Conservation (phyloP, 495 filamentous ascomycete genomes). For the Podospora tetraspora region DNA sequence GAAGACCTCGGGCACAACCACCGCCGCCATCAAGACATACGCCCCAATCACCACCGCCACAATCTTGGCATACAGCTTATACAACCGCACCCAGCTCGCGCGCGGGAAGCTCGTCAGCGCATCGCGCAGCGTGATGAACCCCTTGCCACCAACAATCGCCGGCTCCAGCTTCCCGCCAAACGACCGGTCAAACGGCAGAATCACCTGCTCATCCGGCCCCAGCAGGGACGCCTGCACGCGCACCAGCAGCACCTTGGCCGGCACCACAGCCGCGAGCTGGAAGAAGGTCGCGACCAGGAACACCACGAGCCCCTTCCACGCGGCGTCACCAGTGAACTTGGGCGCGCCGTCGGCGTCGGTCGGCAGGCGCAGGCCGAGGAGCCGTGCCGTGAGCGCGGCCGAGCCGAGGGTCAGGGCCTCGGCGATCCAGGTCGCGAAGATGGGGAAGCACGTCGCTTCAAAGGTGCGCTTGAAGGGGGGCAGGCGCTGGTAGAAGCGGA, state of each 20-base stretch:
- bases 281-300: slow-evolving; percentile 23
- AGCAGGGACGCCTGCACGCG: slow-evolving; percentile 50
- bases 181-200: slow-evolving; percentile 49
- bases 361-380: slow-evolving; percentile 27
- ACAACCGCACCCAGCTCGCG: slow-evolving; percentile 57
- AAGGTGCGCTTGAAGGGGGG: slow-evolving; percentile 41
- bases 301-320: slow-evolving; percentile 33
- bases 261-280: slow-evolving; percentile 35
- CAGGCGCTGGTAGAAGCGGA: slow-evolving; percentile 40
- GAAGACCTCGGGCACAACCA: slow-evolving; percentile 32
- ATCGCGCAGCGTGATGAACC: slow-evolving; percentile 60
- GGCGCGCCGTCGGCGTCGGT: slow-evolving; percentile 13
- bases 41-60: slow-evolving; percentile 39
- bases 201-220: slow-evolving; percentile 42
- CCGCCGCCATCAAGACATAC: slow-evolving; percentile 38
- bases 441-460: slow-evolving; percentile 39
- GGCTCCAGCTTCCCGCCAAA: slow-evolving; percentile 47
- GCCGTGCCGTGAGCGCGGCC: slow-evolving; percentile 24
- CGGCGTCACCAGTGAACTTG: slow-evolving; percentile 18
- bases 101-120: slow-evolving; percentile 68
- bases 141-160: slow-evolving; percentile 61
- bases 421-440: slow-evolving; percentile 33
- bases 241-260: slow-evolving; percentile 38
- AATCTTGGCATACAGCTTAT: slow-evolving; percentile 65
- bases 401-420: slow-evolving; percentile 20